Conservation (phyloP, 768 basidiomycete species). For the Mycena latifolia region DNA sequence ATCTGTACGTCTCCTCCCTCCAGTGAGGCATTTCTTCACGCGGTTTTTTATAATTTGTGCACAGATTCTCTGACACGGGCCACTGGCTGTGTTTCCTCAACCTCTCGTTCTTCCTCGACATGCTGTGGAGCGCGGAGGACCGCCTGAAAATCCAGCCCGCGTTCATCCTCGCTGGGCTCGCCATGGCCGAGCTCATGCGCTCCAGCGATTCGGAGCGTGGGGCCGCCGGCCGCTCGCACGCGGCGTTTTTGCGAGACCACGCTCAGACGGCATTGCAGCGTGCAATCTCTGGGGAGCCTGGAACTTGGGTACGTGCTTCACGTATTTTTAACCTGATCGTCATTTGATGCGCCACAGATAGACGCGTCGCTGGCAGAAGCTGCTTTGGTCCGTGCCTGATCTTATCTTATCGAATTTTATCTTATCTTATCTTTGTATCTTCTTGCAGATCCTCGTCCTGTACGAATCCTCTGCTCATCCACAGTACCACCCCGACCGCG, state of each 20-base stretch:
- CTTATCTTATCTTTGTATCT: background rate
- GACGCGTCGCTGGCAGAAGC: slow-evolving; percentile 80
- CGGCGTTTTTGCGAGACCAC: slow-evolving; percentile 66
- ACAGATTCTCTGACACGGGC: slow-evolving; percentile 72
- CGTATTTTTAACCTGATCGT: too few species aligned
- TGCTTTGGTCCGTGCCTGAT: slow-evolving; percentile 63
- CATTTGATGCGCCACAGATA: slow-evolving; percentile 48
- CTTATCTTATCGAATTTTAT: background rate
- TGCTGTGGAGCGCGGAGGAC: slow-evolving; percentile 63
- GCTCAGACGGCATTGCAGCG: slow-evolving; percentile 66
- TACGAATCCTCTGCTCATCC: slow-evolving; percentile 85
- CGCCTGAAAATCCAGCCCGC: slow-evolving; percentile 76
- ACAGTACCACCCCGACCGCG: slow-evolving; percentile 66
- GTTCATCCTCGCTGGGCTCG: slow-evolving; percentile 75
- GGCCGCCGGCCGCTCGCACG: slow-evolving; percentile 64
- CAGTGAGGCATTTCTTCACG: background rate
- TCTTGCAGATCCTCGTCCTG: slow-evolving; percentile 73
- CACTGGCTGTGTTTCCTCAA: slow-evolving; percentile 81
- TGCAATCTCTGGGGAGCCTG: slow-evolving; percentile 28
- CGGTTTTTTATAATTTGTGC: too few species aligned
- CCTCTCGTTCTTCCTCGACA: slow-evolving; percentile 63
- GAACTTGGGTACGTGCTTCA: slow-evolving; percentile 8
- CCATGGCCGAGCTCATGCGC: slow-evolving; percentile 78
- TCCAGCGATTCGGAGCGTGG: slow-evolving; percentile 77
- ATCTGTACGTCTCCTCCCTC: slow-evolving; percentile 55